phyloP scores from a whole-genome alignment of 2,329 filamentous ascomycete genomes.

The Pseudogymnoascus sp. region DNA sequence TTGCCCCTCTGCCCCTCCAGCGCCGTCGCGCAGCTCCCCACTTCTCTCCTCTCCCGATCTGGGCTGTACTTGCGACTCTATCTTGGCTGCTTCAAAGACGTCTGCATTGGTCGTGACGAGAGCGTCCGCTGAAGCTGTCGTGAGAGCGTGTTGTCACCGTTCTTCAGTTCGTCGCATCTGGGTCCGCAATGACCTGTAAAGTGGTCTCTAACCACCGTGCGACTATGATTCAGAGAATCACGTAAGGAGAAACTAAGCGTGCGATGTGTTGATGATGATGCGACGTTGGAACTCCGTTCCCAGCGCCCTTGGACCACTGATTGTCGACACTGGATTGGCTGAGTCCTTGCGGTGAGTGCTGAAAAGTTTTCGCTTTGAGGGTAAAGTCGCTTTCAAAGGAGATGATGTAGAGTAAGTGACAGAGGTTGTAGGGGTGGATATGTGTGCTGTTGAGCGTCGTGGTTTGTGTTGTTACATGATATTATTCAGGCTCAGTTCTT shows the following conservation, averaged over 20 bases:
- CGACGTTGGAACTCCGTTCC: neutral
- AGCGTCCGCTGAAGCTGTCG: constrained; percentile 3
- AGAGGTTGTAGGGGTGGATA: neutral
- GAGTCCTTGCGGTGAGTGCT: neutral
- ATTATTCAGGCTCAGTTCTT: constrained; percentile 8
- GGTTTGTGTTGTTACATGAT: constrained; percentile 8
- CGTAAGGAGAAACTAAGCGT: neutral
- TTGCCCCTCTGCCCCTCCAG: constrained; percentile 18
- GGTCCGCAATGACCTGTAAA: neutral
- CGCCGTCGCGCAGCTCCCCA: constrained; percentile 21
- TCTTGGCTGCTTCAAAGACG: constrained; percentile 22
- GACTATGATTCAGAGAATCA: constrained; percentile 1
- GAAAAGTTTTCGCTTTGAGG: constrained; percentile 2
- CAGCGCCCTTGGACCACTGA: neutral
- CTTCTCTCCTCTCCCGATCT: constrained; percentile 22
- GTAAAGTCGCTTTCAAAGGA: neutral
- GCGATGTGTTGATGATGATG: constrained; percentile 2
- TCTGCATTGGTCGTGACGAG: constrained; percentile 8
- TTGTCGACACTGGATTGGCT: constrained; percentile 3
- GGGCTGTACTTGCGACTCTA: constrained; percentile 26
- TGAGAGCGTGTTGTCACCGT: neutral
- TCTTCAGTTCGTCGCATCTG: constrained; percentile 3
- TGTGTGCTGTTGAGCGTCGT: neutral
- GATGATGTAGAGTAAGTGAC: neutral
- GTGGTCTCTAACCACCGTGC: constrained; percentile 2